Percentiles rank a stretch among this genome's conserved stretches.
phyloP scores from a whole-genome alignment of 768 basidiomycete species.

The Roridomyces roridus region DNA sequence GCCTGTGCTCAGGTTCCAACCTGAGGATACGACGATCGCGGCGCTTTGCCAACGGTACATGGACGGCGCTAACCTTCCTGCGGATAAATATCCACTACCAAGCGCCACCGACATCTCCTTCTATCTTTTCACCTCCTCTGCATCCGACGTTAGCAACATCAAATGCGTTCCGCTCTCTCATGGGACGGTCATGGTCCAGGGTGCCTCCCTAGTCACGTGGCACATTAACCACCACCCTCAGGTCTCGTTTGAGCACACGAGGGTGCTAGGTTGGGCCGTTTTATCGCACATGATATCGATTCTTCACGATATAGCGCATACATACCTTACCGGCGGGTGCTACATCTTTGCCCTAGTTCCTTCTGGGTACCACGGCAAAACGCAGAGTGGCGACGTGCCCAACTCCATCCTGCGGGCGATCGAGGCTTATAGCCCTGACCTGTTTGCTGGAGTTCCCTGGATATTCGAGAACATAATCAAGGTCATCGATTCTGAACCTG shows the following conservation, averaged over 20 bases:
- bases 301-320: slow-evolving; percentile 33
- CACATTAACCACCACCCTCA: not conserved
- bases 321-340: slow-evolving; percentile 35
- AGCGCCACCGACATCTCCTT: slow-evolving; percentile 30
- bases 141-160: slow-evolving; percentile 38
- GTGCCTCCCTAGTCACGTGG: slow-evolving; percentile 31
- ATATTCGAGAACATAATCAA: slow-evolving; percentile 38
- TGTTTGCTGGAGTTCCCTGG: slow-evolving; percentile 41
- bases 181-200: slow-evolving; percentile 31
- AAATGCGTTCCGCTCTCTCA: slow-evolving; percentile 42
- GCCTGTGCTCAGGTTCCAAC: slow-evolving; percentile 25
- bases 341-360: slow-evolving; percentile 40
- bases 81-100: slow-evolving; percentile 27
- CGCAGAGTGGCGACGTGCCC: slow-evolving; percentile 32
- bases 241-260: slow-evolving; percentile 23
- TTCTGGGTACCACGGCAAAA: slow-evolving; percentile 13
- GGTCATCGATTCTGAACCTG: slow-evolving; percentile 26
- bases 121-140: slow-evolving; percentile 42
- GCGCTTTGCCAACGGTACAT: slow-evolving; percentile 34
- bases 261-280: slow-evolving; percentile 40
- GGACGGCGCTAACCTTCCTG: slow-evolving; percentile 29
- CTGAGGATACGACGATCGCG: slow-evolving; percentile 35
- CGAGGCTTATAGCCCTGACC: slow-evolving; percentile 26
- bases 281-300: slow-evolving; percentile 40
- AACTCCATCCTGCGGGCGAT: slow-evolving; percentile 32